Conservation (phyloP, 306 rosid species). For the Cucurbita ficifolia region DNA sequence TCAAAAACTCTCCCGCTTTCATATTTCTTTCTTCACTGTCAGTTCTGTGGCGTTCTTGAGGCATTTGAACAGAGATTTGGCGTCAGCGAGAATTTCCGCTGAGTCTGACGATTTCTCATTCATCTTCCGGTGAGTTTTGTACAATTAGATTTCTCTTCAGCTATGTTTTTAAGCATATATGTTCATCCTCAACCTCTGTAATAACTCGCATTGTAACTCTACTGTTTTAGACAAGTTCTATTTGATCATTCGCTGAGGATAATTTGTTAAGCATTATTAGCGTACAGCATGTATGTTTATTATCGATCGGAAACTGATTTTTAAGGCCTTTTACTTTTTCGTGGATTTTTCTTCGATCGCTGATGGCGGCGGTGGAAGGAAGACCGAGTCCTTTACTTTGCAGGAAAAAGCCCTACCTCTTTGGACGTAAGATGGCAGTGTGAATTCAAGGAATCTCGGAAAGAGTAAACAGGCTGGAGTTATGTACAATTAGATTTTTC, state of each 20-base stretch:
- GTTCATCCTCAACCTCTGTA: not conserved
- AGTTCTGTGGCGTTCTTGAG: not conserved
- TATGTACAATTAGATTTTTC: not conserved
- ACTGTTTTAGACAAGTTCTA: not conserved
- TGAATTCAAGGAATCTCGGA: constrained; percentile 24
- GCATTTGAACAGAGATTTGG: not conserved
- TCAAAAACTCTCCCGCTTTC: not conserved
- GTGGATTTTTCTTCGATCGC: not conserved
- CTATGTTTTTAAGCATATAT: not conserved
- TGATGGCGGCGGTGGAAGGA: constrained; percentile 36
- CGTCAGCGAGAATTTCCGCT: not conserved
- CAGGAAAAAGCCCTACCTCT: constrained; percentile 5
- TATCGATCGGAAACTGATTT: not conserved
- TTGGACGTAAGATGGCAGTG: constrained; percentile 11
- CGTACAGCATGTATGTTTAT: not conserved
- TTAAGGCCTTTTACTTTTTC: not conserved
- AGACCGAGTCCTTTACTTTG: constrained; percentile 14
- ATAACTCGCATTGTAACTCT: not conserved
- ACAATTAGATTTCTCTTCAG: not conserved
- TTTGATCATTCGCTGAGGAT: not conserved
- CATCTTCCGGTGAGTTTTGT: not conserved
- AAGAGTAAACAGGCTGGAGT: constrained; percentile 19
- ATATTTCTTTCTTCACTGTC: not conserved
- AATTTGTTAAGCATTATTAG: not conserved
- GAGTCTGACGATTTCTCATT: not conserved